A percentile compares a stretch with the other conserved stretches of the same genome.
Conservation (phyloP, 345 rosid genomes). For the Hevea brasiliensis region DNA sequence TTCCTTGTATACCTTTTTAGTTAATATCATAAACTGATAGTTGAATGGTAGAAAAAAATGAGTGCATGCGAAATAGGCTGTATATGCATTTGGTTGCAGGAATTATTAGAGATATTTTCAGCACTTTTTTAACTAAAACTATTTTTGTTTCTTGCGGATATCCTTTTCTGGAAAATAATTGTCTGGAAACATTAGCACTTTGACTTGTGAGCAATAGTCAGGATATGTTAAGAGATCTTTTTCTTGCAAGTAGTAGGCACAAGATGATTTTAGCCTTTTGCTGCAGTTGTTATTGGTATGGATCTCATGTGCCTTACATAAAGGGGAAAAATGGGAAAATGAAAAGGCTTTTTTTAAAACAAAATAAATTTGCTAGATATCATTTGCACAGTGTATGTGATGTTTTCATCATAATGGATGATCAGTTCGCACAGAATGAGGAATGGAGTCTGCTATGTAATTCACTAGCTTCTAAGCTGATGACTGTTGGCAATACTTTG, state of each 20-base stretch:
- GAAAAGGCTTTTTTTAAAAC: no score
- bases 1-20: not conserved
- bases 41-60: not conserved
- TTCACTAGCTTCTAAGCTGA: slow-evolving; percentile 75
- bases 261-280: not conserved
- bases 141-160: not conserved
- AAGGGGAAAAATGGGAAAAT: no score
- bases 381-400: not conserved
- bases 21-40: not conserved
- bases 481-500: slow-evolving; percentile 72
- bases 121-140: not conserved
- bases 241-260: not conserved
- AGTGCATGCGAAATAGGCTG: not conserved
- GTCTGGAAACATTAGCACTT: no score
- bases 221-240: no score
- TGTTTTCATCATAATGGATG: slow-evolving; percentile 24
- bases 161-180: no score
- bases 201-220: no score
- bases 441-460: slow-evolving; percentile 85
- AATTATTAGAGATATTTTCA: not conserved
- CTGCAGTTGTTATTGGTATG: not conserved
- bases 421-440: slow-evolving; percentile 89
- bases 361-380: not conserved
- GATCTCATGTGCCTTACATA: not conserved
- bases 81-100: not conserved